These are phyloP conservation scores for Syzygium aqueum DNA, from an alignment of 345 rosid species.

Conservation along the genomic window DNA sequence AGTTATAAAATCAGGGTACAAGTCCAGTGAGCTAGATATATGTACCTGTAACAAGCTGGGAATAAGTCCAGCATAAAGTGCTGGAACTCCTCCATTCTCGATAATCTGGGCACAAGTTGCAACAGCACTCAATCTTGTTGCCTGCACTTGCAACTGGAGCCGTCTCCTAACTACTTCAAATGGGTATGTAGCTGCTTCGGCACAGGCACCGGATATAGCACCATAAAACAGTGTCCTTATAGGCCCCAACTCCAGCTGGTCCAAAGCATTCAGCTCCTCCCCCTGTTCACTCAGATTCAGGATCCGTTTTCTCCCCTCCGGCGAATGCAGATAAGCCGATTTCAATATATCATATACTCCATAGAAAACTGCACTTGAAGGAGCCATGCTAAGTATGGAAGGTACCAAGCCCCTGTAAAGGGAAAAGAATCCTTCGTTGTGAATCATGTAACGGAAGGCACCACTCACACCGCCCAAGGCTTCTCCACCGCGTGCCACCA, in stretches of 20 bases:
- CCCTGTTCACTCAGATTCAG: constrained; percentile 55
- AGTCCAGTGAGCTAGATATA: background rate
- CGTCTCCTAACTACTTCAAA: constrained; percentile 91
- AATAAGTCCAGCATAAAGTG: constrained; percentile 75
- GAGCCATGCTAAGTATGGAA: constrained; percentile 76
- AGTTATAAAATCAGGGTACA: background rate
- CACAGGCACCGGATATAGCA: constrained; percentile 79
- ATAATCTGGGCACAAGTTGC: constrained; percentile 63
- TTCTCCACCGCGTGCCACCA: constrained; percentile 95
- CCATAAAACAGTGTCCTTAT: constrained; percentile 74
- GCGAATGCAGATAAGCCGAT: constrained; percentile 72
- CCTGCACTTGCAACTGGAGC: constrained; percentile 77
- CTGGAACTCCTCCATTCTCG: constrained; percentile 75
- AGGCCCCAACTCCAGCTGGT: constrained; percentile 73
- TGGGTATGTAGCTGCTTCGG: constrained; percentile 92
- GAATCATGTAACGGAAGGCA: constrained; percentile 68
- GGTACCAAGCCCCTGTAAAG: constrained; percentile 84
- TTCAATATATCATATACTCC: constrained; percentile 86
- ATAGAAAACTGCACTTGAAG: constrained; percentile 91
- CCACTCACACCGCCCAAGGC: constrained; percentile 71
- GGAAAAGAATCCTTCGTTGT: constrained; percentile 77
- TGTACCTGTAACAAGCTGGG: constrained; percentile 89
- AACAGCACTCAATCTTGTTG: constrained; percentile 45
- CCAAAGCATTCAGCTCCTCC: constrained; percentile 61
- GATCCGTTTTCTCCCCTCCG: constrained; percentile 64